A percentile compares a stretch with the other conserved stretches of the same genome.
These are phyloP conservation scores for Suhomyces guaymorum DNA, from an alignment of 1,139 yeast genomes.

Conservation along the genomic window DNA sequence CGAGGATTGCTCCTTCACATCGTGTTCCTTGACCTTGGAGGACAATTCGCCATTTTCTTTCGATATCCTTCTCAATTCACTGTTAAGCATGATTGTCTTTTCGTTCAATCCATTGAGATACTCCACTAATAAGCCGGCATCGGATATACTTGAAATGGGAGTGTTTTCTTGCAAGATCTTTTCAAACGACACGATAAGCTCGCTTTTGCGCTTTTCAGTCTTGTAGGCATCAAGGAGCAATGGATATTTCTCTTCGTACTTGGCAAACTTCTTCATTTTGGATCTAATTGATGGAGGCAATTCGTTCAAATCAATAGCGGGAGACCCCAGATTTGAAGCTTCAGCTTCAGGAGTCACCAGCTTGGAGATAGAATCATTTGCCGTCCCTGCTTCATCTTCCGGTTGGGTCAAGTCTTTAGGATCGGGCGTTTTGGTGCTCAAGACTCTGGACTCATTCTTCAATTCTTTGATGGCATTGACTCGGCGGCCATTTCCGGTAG, in stretches of 20 bases:
- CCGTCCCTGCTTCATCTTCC: slow-evolving; percentile 31
- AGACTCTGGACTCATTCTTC: slow-evolving; percentile 33
- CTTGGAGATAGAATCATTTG: slow-evolving; percentile 1
- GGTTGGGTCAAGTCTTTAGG: slow-evolving; percentile 48
- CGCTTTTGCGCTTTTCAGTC: slow-evolving; percentile 68
- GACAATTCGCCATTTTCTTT: slow-evolving; percentile 18
- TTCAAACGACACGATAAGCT: slow-evolving; percentile 66
- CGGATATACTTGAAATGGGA: slow-evolving; percentile 74
- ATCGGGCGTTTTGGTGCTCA: slow-evolving; percentile 47
- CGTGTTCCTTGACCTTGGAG: slow-evolving; percentile 12
- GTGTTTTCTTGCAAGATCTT: slow-evolving; percentile 74
- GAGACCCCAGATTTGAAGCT: neutral
- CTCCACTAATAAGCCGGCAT: slow-evolving; percentile 67
- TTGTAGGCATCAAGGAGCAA: slow-evolving; percentile 79
- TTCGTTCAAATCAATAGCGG: slow-evolving; percentile 30
- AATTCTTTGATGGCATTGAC: slow-evolving; percentile 31
- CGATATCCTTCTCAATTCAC: slow-evolving; percentile 43
- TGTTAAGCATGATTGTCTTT: slow-evolving; percentile 59
- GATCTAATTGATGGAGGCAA: slow-evolving; percentile 58
- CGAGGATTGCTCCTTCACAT: slow-evolving; percentile 2
- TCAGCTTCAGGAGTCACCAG: slow-evolving; percentile 7
- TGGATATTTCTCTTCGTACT: slow-evolving; percentile 90
- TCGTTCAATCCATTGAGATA: slow-evolving; percentile 65
- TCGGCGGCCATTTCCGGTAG: slow-evolving; percentile 15
- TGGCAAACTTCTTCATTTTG: slow-evolving; percentile 73